Evolutionary conservation across 129 eudicot species (phyloP), one percentile per base, ranked within the genome.

Genomic region (Logfia minima): DNA sequence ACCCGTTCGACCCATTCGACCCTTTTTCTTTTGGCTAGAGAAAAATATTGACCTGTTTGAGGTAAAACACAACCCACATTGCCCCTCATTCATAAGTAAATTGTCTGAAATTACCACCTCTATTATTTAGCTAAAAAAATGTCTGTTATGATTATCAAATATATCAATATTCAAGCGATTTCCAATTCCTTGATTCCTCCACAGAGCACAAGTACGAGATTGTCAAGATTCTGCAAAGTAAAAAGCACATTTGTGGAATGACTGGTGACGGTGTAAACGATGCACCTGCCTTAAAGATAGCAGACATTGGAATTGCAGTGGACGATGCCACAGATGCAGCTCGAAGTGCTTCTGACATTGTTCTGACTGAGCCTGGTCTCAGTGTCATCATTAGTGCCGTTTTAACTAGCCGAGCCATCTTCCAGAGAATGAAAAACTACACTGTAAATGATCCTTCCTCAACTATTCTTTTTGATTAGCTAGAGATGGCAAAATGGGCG

Each of bases 301-400:
- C 87, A 5, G 84, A 83, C 70, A 83, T 83, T 23, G 87, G 87
- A 63, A 83, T 83, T 75, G 87, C 87, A 14, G 87, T 83, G 26
- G 86, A 80, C 23, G 87, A 83, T 70, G 87, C 87, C 37, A 83
- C 87, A 22, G 87, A 83, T 64, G 87, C 87, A 18, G 87, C 87
- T 6, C 84, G 87, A 70, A 79, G 83, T 48, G 87, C 83, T 37
- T 83, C 86, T 74, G 83, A 83, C 60, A 83, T 83, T 2, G 86
- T 83, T 74, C 39, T 83, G 17, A 78, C 86, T 8, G 86, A 83
- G 72, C 86, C 86, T n/a, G 86, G 86, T 31, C 86, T 83, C 23
- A 79, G 87, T 69, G 87, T 83, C 67, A 83, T 83, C 74, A 83
- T 83, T 43, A 83, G 87, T 56, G 87, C 87, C 13, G 87, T 83